Conservation (phyloP, 2,329 filamentous ascomycete species). For the Clonostachys rosea region DNA sequence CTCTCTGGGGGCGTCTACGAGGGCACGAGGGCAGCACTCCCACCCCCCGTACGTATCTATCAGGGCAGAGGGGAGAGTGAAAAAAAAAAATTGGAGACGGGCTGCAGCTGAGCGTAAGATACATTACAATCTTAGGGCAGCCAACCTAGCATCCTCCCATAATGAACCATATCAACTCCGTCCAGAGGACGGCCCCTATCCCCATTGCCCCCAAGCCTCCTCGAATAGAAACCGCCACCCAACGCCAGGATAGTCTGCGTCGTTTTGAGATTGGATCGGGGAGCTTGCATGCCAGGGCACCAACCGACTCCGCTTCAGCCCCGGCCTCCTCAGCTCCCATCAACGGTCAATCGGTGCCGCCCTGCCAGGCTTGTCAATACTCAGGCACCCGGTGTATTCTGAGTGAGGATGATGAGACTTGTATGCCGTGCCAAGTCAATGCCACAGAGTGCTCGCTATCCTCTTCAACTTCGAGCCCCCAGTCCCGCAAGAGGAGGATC, state of each 20-base stretch:
- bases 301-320: conserved; percentile 38
- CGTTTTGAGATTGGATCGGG: conserved; percentile 43
- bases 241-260: conserved; percentile 36
- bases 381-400: conserved; percentile 74
- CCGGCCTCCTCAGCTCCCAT: conserved; percentile 30
- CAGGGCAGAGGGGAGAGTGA: too few relatives aligned
- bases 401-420: conserved; percentile 68
- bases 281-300: conserved; percentile 47
- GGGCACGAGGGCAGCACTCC: too few relatives aligned
- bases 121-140: too few relatives aligned
- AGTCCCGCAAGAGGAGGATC: conserved; percentile 75
- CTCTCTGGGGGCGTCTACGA: too few relatives aligned
- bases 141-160: conserved; percentile 14
- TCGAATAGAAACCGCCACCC: conserved; percentile 29
- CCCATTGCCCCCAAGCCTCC: conserved; percentile 60
- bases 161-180: conserved; percentile 49
- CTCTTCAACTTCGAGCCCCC: conserved; percentile 53
- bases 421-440: conserved; percentile 73
- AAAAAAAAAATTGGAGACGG: too few relatives aligned
- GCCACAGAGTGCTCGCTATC: conserved; percentile 76
- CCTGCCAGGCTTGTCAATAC: conserved; percentile 71
- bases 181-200: conserved; percentile 60
- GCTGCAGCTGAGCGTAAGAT: too few relatives aligned
- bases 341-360: conserved; percentile 37
- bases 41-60: too few relatives aligned